These are phyloP conservation scores for Saccharomyces hybrid DNA, from an alignment of 1,139 yeast species.

Conservation along the genomic window DNA sequence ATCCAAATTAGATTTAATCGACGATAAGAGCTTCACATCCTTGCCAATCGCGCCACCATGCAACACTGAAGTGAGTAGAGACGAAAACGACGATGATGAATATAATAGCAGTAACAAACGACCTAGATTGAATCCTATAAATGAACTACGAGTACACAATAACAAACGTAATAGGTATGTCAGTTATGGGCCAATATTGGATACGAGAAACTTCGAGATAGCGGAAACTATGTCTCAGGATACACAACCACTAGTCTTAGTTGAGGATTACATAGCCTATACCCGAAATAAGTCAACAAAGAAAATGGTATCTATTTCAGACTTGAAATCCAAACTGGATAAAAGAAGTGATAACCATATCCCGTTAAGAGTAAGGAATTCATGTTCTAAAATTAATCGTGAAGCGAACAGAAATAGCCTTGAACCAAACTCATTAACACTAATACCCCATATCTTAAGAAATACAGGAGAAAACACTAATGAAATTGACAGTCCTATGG, in stretches of 20 bases:
- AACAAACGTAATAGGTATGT: conserved; percentile 18
- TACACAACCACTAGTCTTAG: conserved; percentile 21
- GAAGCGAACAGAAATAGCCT: not conserved
- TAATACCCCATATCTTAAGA: not conserved
- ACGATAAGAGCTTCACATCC: conserved; percentile 25
- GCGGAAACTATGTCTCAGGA: conserved; percentile 1
- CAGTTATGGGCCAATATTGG: conserved; percentile 11
- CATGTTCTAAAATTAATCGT: not conserved
- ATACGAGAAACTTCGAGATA: conserved; percentile 2
- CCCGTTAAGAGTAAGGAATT: conserved; percentile 20
- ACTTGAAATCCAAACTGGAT: conserved; percentile 21
- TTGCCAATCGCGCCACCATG: conserved; percentile 28
- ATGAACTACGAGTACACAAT: conserved; percentile 21
- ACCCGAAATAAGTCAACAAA: conserved; percentile 10
- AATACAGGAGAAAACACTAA: not conserved
- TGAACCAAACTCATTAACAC: not conserved
- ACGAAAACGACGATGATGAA: conserved; percentile 2
- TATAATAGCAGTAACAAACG: conserved; percentile 2
- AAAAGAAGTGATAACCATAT: conserved; percentile 17
- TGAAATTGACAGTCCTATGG: not conserved
- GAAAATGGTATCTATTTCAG: conserved; percentile 25
- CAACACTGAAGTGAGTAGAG: not conserved
- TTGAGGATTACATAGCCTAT: conserved; percentile 26
- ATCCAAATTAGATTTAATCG: conserved; percentile 28
- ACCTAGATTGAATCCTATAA: conserved; percentile 11